Evolutionary conservation across 306 rosid species (phyloP), one percentile per base, ranked within the genome.

Genomic region (Rosa persica): DNA sequence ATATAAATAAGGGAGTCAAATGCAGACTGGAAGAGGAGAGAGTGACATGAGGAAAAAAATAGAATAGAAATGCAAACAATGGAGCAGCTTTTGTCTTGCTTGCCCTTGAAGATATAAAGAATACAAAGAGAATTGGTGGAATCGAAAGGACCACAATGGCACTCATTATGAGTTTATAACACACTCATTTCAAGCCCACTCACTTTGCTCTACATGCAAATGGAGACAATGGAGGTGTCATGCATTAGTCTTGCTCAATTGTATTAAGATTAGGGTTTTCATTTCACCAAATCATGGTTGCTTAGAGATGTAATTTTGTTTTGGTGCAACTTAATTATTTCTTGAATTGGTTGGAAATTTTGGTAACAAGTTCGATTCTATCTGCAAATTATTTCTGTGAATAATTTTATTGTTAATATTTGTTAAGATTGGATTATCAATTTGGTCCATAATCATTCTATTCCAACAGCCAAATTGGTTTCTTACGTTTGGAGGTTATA

Each of bases 141-240:
- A 78, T 30, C 44, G 75, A 61, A 22, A 76, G 79, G 80, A 79
- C 77, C 81, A 71, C 78, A 69, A 46, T 11, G 66, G 15, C 77
- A 80, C 69, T 46, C 78, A 70, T 51, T 39, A 39, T 65, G 12
- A 15, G 19, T 5, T 64, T 8, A 66, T 66, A 75, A 79, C 67
- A 57, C 80, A 75, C 85, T 86, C 78, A 84, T 84, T 83, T 66
- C 78, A 36, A 78, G 36, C 76, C 49, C 64, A 57, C 64, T 57
- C 3, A 48, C 67, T 74, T 73, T 57, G 48, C 72, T 39, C 83
- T 64, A 48, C 81, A 77, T 80, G 88, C 72, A 67, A 78, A 62
- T 77, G 46, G 69, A 79, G 76, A 74, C 70, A 65, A 40, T n/a
- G 62, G n/a, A 23, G 44, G 73, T 30, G 20, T 61, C 67, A 61